Conservation (phyloP, 2,329 filamentous ascomycete species). For the Westerdykella ornata region DNA sequence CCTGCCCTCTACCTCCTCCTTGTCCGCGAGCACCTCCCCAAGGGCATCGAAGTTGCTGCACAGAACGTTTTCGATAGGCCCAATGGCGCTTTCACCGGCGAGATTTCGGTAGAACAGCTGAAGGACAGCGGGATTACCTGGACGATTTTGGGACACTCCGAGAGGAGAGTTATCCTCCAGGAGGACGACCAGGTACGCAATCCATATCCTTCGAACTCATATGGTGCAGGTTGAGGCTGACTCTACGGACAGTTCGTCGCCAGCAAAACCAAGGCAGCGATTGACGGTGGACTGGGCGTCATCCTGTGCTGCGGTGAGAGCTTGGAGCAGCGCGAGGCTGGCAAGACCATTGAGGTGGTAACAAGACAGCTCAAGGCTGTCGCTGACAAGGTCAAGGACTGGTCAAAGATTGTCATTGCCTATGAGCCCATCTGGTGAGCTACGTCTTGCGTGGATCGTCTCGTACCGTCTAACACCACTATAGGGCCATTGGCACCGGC, state of each 20-base stretch:
- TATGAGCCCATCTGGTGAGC: constrained; percentile 96
- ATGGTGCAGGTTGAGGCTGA: constrained; percentile 1
- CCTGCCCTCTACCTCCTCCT: constrained; percentile 85
- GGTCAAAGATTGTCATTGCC: constrained; percentile 90
- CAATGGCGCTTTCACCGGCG: constrained; percentile 93
- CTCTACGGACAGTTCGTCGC: constrained; percentile 58
- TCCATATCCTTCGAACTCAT: constrained; percentile 8
- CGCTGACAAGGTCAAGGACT: constrained; percentile 71
- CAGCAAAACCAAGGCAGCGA: constrained; percentile 87
- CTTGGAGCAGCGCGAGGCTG: constrained; percentile 81
- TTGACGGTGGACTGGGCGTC: constrained; percentile 79
- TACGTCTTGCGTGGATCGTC: neutral
- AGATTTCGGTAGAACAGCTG: constrained; percentile 88
- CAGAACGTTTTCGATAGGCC: constrained; percentile 98
- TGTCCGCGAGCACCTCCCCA: constrained; percentile 69
- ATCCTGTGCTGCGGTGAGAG: constrained; percentile 98
- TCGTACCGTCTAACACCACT: constrained; percentile 8
- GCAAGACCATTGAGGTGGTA: constrained; percentile 79
- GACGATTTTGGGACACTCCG: constrained; percentile 89
- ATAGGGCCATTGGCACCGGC: constrained; percentile 72
- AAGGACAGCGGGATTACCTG: constrained; percentile 83
- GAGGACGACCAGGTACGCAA: constrained; percentile 63
- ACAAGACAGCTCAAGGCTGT: constrained; percentile 80
- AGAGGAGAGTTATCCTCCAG: constrained; percentile 82
- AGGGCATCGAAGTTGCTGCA: constrained; percentile 75